These are phyloP conservation scores for Penicillium cosmopolitanum DNA, from an alignment of 495 filamentous ascomycete species.

Conservation along the genomic window DNA sequence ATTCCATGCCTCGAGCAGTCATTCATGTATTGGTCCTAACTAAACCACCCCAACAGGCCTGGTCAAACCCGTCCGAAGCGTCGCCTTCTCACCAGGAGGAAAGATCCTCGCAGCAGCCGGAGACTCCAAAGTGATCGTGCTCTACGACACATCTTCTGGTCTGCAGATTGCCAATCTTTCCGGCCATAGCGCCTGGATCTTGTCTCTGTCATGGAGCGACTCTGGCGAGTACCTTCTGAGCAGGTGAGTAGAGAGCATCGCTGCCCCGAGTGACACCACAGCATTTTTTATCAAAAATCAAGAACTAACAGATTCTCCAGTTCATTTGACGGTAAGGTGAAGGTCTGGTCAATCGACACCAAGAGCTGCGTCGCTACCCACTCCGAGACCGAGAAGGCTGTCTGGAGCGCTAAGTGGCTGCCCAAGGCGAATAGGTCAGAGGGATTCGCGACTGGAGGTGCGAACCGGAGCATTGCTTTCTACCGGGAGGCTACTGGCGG, in stretches of 20 bases:
- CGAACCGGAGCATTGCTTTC: constrained; percentile 77
- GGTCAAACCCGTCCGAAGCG: constrained; percentile 77
- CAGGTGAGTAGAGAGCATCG: constrained; percentile 55
- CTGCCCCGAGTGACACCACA: not conserved
- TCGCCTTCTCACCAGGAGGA: constrained; percentile 84
- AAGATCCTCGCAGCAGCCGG: constrained; percentile 90
- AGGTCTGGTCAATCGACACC: constrained; percentile 89
- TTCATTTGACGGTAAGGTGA: constrained; percentile 87
- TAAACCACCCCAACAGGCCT: constrained; percentile 63
- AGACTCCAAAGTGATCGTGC: constrained; percentile 81
- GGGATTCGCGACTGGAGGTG: constrained; percentile 84
- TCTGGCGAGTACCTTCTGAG: constrained; percentile 93
- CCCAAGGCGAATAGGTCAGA: constrained; percentile 77
- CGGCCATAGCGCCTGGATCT: constrained; percentile 82
- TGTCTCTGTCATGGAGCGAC: constrained; percentile 87
- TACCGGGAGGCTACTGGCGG: constrained; percentile 89
- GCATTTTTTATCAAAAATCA: too few species aligned
- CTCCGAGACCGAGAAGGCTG: constrained; percentile 80
- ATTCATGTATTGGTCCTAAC: not conserved
- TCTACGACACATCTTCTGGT: constrained; percentile 90
- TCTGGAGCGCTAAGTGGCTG: constrained; percentile 90
- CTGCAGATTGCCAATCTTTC: constrained; percentile 87
- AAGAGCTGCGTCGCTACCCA: constrained; percentile 89
- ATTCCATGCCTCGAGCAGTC: too few species aligned
- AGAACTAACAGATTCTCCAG: constrained; percentile 35